Evolutionary conservation across 495 filamentous ascomycete species (phyloP).

Genomic region (Bathelium albidoporum): DNA sequence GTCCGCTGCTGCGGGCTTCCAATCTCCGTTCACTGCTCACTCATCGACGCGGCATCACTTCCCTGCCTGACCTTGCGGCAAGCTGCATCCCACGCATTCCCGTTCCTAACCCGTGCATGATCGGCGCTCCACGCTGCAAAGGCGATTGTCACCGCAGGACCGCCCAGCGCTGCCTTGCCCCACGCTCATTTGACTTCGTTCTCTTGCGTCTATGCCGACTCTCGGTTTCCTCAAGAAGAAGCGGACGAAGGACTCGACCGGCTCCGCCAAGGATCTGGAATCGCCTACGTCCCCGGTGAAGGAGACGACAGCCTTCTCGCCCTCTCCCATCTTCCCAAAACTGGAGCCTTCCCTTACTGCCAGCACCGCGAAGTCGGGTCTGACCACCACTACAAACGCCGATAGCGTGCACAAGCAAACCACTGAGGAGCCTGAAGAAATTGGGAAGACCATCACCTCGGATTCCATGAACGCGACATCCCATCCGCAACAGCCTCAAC

Average conservation of each 20-base stretch:
- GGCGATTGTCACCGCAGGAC: background rate
- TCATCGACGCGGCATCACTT: background rate
- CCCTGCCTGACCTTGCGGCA: constrained; percentile 3
- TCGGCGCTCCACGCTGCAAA: background rate
- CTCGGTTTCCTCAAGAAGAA: constrained; percentile 94
- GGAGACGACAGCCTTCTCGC: constrained; percentile 7
- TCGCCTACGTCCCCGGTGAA: constrained; percentile 27
- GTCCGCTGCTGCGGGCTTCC: background rate
- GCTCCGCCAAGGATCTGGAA: constrained; percentile 27
- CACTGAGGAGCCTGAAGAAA: constrained; percentile 1
- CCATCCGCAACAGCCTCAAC: constrained; percentile 23
- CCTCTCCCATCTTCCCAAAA: constrained; percentile 16
- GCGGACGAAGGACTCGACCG: constrained; percentile 68
- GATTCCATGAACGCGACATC: constrained; percentile 25
- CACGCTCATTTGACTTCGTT: background rate
- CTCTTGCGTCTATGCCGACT: constrained; percentile 49
- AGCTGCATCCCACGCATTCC: background rate
- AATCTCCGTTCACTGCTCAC: background rate
- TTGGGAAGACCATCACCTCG: background rate
- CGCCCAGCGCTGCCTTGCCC: background rate
- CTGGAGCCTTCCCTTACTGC: background rate
- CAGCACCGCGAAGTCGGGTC: background rate
- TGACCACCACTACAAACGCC: constrained; percentile 10
- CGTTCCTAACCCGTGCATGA: background rate
- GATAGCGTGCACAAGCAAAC: constrained; percentile 14